Evolutionary conservation across 805 yeast genomes (phyloP).

Genomic region (Yarrowia deformans): DNA sequence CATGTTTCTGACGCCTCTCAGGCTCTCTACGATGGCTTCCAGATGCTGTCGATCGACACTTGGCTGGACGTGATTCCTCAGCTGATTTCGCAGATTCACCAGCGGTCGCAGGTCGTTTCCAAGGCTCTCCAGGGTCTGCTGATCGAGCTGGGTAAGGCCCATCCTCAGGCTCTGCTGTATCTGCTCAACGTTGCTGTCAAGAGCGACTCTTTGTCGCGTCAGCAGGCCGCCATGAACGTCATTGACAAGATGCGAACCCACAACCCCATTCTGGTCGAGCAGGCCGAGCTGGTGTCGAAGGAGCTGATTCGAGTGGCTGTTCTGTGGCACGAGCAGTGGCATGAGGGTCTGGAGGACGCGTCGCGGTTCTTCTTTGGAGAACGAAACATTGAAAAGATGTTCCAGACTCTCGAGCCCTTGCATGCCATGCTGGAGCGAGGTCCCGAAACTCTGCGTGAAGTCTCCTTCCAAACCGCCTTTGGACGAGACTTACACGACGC

Average conservation of each 20-base stretch:
- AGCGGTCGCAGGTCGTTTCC: slow-evolving; percentile 86
- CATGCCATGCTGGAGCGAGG: slow-evolving; percentile 83
- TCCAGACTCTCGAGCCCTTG: slow-evolving; percentile 84
- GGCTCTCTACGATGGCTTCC: slow-evolving; percentile 89
- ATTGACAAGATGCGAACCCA: slow-evolving; percentile 92
- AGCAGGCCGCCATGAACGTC: slow-evolving; percentile 88
- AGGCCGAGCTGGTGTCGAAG: slow-evolving; percentile 91
- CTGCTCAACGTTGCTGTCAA: slow-evolving; percentile 96
- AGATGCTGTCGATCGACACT: slow-evolving; percentile 85
- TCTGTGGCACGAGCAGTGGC: slow-evolving; percentile 98
- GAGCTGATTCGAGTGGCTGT: slow-evolving; percentile 95
- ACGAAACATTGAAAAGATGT: slow-evolving; percentile 93
- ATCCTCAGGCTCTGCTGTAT: slow-evolving; percentile 95
- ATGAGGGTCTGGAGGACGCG: slow-evolving; percentile 96
- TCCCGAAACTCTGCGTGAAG: slow-evolving; percentile 91
- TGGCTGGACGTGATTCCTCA: slow-evolving; percentile 98
- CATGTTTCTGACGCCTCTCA: slow-evolving; percentile 89
- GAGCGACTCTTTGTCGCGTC: slow-evolving; percentile 87
- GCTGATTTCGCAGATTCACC: slow-evolving; percentile 93
- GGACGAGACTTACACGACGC: slow-evolving; percentile 94
- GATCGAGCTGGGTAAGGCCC: slow-evolving; percentile 89
- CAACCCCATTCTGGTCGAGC: slow-evolving; percentile 83
- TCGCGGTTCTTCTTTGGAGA: slow-evolving; percentile 92
- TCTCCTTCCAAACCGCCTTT: slow-evolving; percentile 89
- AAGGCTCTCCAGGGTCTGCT: slow-evolving; percentile 78